Base-by-base conservation (phyloP, 1,284 basidiomycete genomes). In the Sparassis latifolia region DNA sequence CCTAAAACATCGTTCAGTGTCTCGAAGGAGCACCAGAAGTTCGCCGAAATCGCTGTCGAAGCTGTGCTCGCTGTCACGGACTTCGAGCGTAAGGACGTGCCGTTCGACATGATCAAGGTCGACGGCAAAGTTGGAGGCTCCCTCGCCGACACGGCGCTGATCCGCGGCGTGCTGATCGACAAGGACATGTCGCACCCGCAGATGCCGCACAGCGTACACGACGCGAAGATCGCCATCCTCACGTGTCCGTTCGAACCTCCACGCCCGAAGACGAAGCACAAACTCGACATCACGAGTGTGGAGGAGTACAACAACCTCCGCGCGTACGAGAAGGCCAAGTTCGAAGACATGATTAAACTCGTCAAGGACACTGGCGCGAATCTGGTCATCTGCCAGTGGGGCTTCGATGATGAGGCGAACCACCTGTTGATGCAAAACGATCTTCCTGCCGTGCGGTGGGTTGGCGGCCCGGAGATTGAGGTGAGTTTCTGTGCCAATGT, bases 181-280 rank as follows among this genome's bases (percentile, higher is more conserved):
- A 97, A 99, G 73, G 95, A 99, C 74, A 95, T 99, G 86, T 97
- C 94, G 28, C 96, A 99, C 66, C 91, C 96, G 6, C 94, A 97
- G 72, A 99, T 99, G 96, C 96, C 96, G 7, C 83, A 82, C 52
- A 78, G 75, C 43, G 86, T 99, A 58, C 79, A 77, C 59, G 90
- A 99, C 67, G 96, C 97, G 53, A 86, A 86, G 59, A 79, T 99
- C 53, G 96, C 96, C 50, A 99, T 99, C 66, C 82, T 99, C 48
- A 99, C 96, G 44, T 99, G 97, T 72, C 94, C 96, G 27, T 98
- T 99, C 65, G 96, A 99, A 69, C 96, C 96, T 7, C 96, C 97
- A 10, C 86, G 97, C 38, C 96, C 96, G 45, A 99, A 99, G 78
- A 99, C 96, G 27, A 99, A 99, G 76, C 96, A 99, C 72, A 96